These are phyloP conservation scores for Trichoderma guizhouense DNA, from an alignment of 2,329 filamentous ascomycete genomes.

Conservation along the genomic window DNA sequence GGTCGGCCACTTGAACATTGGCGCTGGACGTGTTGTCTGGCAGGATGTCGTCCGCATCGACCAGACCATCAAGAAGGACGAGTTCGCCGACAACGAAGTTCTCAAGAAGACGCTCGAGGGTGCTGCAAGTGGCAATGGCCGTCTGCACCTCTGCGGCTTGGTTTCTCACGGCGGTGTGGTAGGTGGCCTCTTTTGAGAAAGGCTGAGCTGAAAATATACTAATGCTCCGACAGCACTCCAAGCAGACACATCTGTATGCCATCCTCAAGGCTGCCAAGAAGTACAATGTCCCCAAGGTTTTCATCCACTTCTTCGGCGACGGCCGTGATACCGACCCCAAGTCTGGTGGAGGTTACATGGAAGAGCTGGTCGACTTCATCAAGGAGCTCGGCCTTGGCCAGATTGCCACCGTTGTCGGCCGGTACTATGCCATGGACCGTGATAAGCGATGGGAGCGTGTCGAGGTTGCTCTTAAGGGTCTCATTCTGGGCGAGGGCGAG, in stretches of 20 bases:
- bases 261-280: constrained; percentile 89
- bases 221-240: constrained; percentile 63
- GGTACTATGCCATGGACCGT: constrained; percentile 99
- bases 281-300: constrained; percentile 82
- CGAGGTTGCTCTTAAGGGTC: constrained; percentile 82
- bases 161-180: constrained; percentile 93
- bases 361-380: constrained; percentile 74
- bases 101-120: constrained; percentile 73
- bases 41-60: constrained; percentile 98
- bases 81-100: constrained; percentile 72
- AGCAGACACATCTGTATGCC: constrained; percentile 88
- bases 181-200: constrained; percentile 30
- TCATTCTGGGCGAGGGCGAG: constrained; percentile 85
- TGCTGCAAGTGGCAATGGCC: constrained; percentile 83
- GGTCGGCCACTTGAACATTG: constrained; percentile 98
- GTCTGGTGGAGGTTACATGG: constrained; percentile 82
- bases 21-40: constrained; percentile 95
- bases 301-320: constrained; percentile 98
- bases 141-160: constrained; percentile 87
- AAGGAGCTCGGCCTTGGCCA: constrained; percentile 84
- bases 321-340: constrained; percentile 97
- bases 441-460: constrained; percentile 98
- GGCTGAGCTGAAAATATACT: constrained; percentile 5
- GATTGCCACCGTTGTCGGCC: constrained; percentile 87
- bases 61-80: constrained; percentile 80